A percentile compares a stretch with the other conserved stretches of the same genome.
These are phyloP conservation scores for Penicillium glabrum DNA, from an alignment of 2,329 filamentous ascomycete genomes.

Conservation along the genomic window DNA sequence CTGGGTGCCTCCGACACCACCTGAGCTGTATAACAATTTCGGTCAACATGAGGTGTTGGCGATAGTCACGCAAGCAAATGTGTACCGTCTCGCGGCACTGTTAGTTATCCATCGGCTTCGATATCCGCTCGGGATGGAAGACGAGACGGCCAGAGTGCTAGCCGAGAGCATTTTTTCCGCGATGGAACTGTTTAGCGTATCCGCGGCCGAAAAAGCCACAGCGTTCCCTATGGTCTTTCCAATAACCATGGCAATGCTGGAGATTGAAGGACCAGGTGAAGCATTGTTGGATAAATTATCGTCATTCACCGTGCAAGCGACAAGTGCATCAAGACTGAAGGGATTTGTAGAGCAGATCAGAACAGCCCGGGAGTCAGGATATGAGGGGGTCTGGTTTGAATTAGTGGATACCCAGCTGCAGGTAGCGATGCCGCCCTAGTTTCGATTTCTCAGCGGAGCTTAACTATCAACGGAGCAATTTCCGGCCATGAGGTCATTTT, in stretches of 20 bases:
- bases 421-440: constrained; percentile 23
- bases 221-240: constrained; percentile 25
- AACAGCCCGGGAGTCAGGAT: constrained; percentile 16
- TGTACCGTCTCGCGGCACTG: constrained; percentile 29
- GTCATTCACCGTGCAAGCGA: constrained; percentile 17
- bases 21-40: constrained; percentile 19
- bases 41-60: constrained; percentile 24
- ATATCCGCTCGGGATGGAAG: constrained; percentile 31
- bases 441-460: neutral
- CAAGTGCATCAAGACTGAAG: constrained; percentile 16
- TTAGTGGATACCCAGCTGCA: constrained; percentile 22
- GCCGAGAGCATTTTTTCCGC: constrained; percentile 24
- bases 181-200: constrained; percentile 19
- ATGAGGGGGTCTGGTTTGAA: constrained; percentile 24
- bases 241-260: constrained; percentile 24
- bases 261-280: constrained; percentile 21
- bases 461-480: constrained; percentile 2
- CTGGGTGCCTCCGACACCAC: constrained; percentile 17
- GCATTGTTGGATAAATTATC: constrained; percentile 20
- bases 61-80: constrained; percentile 32
- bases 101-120: constrained; percentile 32
- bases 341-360: constrained; percentile 23
- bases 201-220: constrained; percentile 8
- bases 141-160: constrained; percentile 18
- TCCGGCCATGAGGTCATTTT: constrained; percentile 4